These are phyloP conservation scores for Penicillium sp. DNA, from an alignment of 2,329 filamentous ascomycete genomes.

Conservation along the genomic window DNA sequence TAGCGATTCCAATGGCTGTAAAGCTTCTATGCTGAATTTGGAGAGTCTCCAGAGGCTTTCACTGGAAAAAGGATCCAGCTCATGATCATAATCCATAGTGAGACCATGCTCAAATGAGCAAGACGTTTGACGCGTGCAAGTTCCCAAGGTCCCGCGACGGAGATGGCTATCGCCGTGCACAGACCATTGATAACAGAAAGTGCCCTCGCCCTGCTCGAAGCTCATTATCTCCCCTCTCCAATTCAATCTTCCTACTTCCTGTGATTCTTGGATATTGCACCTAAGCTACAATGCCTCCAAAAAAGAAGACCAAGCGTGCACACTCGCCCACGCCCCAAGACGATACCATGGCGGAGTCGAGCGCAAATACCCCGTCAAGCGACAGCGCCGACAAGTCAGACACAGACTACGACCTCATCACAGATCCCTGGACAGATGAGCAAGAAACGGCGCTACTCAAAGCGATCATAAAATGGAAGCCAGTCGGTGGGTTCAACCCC, in stretches of 20 bases:
- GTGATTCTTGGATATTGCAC: not conserved
- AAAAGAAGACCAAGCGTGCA: constrained; percentile 60
- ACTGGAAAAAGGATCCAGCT: constrained; percentile 33
- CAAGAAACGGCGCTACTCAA: constrained; percentile 93
- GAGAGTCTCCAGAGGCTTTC: constrained; percentile 38
- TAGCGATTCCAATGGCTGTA: constrained; percentile 36
- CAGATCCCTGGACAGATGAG: constrained; percentile 89
- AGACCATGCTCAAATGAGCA: constrained; percentile 14
- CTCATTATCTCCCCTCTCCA: not conserved
- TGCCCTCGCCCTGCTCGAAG: constrained; percentile 1
- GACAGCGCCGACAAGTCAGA: constrained; percentile 32
- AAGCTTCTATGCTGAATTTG: constrained; percentile 34
- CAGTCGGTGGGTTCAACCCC: constrained; percentile 66
- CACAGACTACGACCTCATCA: constrained; percentile 49
- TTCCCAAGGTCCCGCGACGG: constrained; percentile 14
- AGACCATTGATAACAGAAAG: constrained; percentile 23
- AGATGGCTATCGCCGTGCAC: constrained; percentile 22
- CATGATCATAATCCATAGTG: constrained; percentile 28
- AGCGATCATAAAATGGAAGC: constrained; percentile 90
- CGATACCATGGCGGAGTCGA: constrained; percentile 26
- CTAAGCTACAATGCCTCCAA: constrained; percentile 38
- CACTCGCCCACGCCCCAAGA: constrained; percentile 27
- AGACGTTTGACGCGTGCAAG: constrained; percentile 7
- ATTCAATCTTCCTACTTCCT: not conserved
- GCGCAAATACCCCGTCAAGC: constrained; percentile 27